Percentiles rank a stretch among this genome's conserved stretches.
phyloP scores from a whole-genome alignment of 495 filamentous ascomycete genomes.

The Amniculicola lignicola region DNA sequence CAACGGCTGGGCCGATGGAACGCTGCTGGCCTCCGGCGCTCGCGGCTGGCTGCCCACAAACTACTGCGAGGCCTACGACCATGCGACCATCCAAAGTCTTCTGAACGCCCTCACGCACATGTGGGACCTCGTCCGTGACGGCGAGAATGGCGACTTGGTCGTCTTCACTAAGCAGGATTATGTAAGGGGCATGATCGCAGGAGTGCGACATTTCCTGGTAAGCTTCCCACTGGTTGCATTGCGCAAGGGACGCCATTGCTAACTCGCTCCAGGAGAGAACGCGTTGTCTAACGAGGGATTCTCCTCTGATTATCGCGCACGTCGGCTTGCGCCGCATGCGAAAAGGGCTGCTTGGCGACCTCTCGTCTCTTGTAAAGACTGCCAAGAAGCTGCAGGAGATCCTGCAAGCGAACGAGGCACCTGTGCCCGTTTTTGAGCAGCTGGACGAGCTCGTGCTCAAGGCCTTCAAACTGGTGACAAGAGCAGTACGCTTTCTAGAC shows the following conservation, averaged over 20 bases:
- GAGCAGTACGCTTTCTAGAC: constrained; percentile 89
- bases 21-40: constrained; percentile 79
- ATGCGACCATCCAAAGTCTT: constrained; percentile 76
- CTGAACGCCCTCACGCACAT: constrained; percentile 85
- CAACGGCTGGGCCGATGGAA: constrained; percentile 99
- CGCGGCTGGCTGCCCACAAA: constrained; percentile 98
- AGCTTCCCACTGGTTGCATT: constrained; percentile 39
- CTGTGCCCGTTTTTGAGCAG: constrained; percentile 58
- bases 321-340: constrained; percentile 75
- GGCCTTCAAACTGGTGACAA: constrained; percentile 89
- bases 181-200: constrained; percentile 87
- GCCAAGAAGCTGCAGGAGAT: constrained; percentile 77
- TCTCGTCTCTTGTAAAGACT: constrained; percentile 82
- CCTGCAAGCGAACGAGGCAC: constrained; percentile 49
- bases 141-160: constrained; percentile 60
- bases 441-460: constrained; percentile 90
- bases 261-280: constrained; percentile 68
- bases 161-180: constrained; percentile 84
- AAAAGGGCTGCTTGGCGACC: constrained; percentile 81
- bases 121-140: constrained; percentile 82
- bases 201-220: constrained; percentile 86
- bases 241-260: constrained; percentile 13
- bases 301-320: constrained; percentile 65
- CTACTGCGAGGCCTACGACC: constrained; percentile 93
- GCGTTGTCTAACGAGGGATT: constrained; percentile 80